A percentile compares a stretch with the other conserved stretches of the same genome.
These are phyloP conservation scores for Inonotus hispidus DNA, from an alignment of 1,284 basidiomycete species.

Conservation along the genomic window DNA sequence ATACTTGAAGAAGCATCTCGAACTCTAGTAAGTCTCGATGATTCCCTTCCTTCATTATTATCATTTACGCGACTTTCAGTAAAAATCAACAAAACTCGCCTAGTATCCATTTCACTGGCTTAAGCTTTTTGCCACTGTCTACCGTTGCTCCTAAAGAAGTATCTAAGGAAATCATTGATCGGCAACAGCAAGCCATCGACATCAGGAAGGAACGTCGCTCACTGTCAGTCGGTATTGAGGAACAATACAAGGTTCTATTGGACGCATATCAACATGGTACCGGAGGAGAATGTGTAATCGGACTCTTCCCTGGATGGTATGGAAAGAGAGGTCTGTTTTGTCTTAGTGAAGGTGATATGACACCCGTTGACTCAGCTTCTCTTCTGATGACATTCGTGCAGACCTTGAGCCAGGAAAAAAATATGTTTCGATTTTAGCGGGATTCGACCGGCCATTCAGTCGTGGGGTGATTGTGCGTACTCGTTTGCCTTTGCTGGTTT, in stretches of 20 bases:
- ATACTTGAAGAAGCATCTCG: conserved; percentile 18
- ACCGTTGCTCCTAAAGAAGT: conserved; percentile 13
- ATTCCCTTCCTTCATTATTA: too few species aligned
- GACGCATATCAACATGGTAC: conserved; percentile 21
- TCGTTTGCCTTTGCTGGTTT: neutral
- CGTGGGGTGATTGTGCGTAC: conserved; percentile 28
- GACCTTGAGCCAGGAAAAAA: conserved; percentile 18
- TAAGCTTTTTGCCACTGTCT: conserved; percentile 22
- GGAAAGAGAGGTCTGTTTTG: conserved; percentile 2
- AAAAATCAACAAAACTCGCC: conserved; percentile 13
- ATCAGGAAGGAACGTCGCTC: conserved; percentile 8
- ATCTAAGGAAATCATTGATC: conserved; percentile 16
- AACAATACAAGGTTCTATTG: conserved; percentile 27
- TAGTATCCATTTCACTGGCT: conserved; percentile 7
- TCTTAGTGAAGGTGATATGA: neutral
- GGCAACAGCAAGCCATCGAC: conserved; percentile 15
- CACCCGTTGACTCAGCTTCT: too few species aligned
- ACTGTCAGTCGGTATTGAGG: conserved; percentile 20
- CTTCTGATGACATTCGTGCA: neutral
- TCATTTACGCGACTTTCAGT: conserved; percentile 4
- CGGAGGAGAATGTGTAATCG: conserved; percentile 21
- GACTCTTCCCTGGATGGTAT: conserved; percentile 11
- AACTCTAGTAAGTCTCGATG: conserved; percentile 22
- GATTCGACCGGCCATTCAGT: conserved; percentile 20
- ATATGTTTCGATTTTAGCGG: conserved; percentile 16